Evolutionary conservation across 225 moss, liverwort and hornwort genomes (phyloP).

Genomic region (Asterella californica): DNA sequence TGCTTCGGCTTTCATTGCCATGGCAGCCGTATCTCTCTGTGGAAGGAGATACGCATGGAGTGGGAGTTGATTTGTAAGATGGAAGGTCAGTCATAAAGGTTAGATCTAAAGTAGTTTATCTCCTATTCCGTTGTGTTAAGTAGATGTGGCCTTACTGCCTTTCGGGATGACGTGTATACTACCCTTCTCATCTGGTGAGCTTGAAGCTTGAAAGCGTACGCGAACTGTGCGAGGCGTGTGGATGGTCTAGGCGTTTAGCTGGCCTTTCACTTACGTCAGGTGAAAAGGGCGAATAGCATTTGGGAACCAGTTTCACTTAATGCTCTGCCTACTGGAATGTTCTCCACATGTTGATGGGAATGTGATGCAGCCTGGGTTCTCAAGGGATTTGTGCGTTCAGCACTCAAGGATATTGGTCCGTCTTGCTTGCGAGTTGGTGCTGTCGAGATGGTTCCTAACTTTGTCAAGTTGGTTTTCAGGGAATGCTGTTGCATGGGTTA

Average conservation of each 20-base stretch:
- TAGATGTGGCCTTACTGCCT: background rate
- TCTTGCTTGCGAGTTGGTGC: no score
- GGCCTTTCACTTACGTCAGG: background rate
- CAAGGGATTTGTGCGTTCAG: background rate
- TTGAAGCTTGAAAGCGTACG: background rate
- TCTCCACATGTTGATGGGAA: background rate
- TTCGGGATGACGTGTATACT: background rate
- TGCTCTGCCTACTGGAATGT: background rate
- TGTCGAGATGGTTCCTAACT: no score
- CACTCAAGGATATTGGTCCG: background rate
- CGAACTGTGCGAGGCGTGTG: background rate
- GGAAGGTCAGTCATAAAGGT: background rate
- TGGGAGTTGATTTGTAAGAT: slow-evolving; percentile 1
- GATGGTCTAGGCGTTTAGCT: background rate
- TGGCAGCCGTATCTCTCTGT: slow-evolving; percentile 6
- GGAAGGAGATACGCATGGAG: background rate
- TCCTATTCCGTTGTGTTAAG: background rate
- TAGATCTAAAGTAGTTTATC: background rate
- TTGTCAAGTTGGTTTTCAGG: no score
- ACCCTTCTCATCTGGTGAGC: background rate
- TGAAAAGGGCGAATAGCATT: background rate
- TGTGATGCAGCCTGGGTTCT: background rate
- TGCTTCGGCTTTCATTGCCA: background rate
- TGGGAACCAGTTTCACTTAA: background rate
- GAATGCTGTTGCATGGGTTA: no score